A percentile compares a stretch with the other conserved stretches of the same genome.
These are phyloP conservation scores for Hyaloscypha variabilis DNA, from an alignment of 495 filamentous ascomycete species.

Conservation along the genomic window DNA sequence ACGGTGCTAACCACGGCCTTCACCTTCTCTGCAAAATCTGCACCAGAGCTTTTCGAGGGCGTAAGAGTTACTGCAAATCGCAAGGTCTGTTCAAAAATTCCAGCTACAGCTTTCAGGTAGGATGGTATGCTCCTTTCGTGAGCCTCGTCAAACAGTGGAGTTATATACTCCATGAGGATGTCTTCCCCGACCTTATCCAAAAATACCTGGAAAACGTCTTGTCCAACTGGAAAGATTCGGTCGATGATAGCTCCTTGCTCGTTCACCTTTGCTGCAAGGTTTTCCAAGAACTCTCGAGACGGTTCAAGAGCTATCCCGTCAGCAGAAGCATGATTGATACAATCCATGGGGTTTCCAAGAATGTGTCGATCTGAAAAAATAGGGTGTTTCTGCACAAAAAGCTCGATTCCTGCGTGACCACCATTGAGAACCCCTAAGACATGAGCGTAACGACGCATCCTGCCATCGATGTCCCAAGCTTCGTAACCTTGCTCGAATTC, in stretches of 20 bases:
- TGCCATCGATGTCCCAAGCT: constrained; percentile 83
- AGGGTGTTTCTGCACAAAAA: constrained; percentile 86
- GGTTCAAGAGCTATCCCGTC: constrained; percentile 73
- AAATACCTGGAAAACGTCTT: constrained; percentile 74
- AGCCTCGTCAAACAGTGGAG: constrained; percentile 84
- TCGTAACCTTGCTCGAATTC: constrained; percentile 94
- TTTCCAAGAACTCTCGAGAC: constrained; percentile 78
- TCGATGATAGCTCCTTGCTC: constrained; percentile 85
- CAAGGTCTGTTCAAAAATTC: constrained; percentile 82
- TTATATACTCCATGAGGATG: constrained; percentile 84
- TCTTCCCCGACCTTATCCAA: constrained; percentile 83
- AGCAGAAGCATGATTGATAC: constrained; percentile 65
- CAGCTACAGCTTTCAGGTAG: constrained; percentile 85
- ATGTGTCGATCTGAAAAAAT: constrained; percentile 73
- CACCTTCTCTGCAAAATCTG: constrained; percentile 57
- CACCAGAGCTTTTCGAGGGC: constrained; percentile 57
- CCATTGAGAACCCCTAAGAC: constrained; percentile 84
- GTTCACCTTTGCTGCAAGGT: constrained; percentile 71
- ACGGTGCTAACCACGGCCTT: constrained; percentile 64
- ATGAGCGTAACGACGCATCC: constrained; percentile 86
- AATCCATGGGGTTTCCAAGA: constrained; percentile 79
- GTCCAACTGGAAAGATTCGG: constrained; percentile 77
- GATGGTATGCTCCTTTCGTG: constrained; percentile 74
- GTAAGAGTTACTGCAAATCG: constrained; percentile 69
- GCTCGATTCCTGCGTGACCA: constrained; percentile 72